phyloP scores from a whole-genome alignment of 2,329 filamentous ascomycete species.

The Nothomitra cinnamomea region DNA sequence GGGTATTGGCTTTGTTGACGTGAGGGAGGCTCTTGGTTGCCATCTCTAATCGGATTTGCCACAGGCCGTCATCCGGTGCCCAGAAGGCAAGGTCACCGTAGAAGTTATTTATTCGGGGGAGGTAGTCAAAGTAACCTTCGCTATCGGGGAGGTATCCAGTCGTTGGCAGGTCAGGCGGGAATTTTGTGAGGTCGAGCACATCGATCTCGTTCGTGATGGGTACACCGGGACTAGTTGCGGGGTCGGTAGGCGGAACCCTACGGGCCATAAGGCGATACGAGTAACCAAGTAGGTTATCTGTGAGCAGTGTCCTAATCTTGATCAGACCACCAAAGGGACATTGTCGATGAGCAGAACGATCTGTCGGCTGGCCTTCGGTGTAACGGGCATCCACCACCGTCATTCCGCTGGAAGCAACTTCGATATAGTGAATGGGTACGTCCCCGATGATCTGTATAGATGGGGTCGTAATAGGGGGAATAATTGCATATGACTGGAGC shows the following conservation, averaged over 20 bases:
- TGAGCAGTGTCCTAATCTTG: not conserved
- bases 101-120: not conserved
- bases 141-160: not conserved
- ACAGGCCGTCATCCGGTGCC: not conserved
- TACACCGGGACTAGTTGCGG: too few relatives aligned
- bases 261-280: not conserved
- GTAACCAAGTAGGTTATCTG: not conserved
- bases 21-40: not conserved
- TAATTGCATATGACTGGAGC: not conserved
- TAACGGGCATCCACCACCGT: not conserved
- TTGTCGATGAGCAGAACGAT: not conserved
- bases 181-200: not conserved
- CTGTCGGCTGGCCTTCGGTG: not conserved
- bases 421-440: not conserved
- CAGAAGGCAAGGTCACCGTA: not conserved
- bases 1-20: not conserved
- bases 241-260: not conserved
- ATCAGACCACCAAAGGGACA: not conserved
- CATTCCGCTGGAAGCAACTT: not conserved
- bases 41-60: not conserved
- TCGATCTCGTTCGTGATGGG: not conserved
- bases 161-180: not conserved
- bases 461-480: not conserved
- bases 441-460: not conserved
- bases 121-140: not conserved